Percentiles rank a stretch among this genome's conserved stretches.
Conservation (phyloP, 108 stramenopile genomes). For the Stephanodiscus triporus region DNA sequence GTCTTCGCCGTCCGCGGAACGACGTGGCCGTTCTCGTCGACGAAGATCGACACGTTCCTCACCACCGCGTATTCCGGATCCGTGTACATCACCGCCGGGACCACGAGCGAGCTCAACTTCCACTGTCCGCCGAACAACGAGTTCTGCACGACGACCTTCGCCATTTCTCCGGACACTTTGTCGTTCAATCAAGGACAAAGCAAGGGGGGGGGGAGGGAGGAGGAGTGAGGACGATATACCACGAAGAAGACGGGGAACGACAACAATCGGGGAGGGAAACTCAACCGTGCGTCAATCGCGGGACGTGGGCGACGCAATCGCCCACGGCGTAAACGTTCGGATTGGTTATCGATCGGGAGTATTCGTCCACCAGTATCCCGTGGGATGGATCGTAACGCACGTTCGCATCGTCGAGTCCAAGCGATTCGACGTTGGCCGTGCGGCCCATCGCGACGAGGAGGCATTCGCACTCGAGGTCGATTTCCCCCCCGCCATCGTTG, state of each 20-base stretch:
- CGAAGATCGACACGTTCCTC: slow-evolving; percentile 55
- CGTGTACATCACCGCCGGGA: slow-evolving; percentile 94
- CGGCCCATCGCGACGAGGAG: slow-evolving; percentile 91
- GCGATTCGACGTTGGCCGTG: slow-evolving; percentile 85
- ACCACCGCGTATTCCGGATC: slow-evolving; percentile 95
- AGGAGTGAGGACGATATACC: neutral
- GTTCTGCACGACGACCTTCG: slow-evolving; percentile 93
- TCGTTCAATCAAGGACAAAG: slow-evolving; percentile 4
- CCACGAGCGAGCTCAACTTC: slow-evolving; percentile 85
- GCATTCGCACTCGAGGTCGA: slow-evolving; percentile 78
- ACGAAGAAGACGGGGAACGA: neutral
- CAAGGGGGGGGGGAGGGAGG: neutral
- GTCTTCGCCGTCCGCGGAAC: slow-evolving; percentile 8
- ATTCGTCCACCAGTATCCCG: slow-evolving; percentile 88
- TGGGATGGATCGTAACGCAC: slow-evolving; percentile 76
- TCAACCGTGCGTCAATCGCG: slow-evolving; percentile 81
- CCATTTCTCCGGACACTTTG: slow-evolving; percentile 88
- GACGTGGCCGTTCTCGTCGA: slow-evolving; percentile 59
- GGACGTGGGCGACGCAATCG: slow-evolving; percentile 89
- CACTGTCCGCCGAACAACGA: slow-evolving; percentile 85
- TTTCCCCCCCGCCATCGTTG: neutral
- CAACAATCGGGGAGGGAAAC: neutral
- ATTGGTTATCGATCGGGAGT: slow-evolving; percentile 78
- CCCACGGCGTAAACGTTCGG: slow-evolving; percentile 92
- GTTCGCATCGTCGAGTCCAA: slow-evolving; percentile 86